Evolutionary conservation across 2,329 filamentous ascomycete species (phyloP).

Genomic region (Aspergillus neotritici): DNA sequence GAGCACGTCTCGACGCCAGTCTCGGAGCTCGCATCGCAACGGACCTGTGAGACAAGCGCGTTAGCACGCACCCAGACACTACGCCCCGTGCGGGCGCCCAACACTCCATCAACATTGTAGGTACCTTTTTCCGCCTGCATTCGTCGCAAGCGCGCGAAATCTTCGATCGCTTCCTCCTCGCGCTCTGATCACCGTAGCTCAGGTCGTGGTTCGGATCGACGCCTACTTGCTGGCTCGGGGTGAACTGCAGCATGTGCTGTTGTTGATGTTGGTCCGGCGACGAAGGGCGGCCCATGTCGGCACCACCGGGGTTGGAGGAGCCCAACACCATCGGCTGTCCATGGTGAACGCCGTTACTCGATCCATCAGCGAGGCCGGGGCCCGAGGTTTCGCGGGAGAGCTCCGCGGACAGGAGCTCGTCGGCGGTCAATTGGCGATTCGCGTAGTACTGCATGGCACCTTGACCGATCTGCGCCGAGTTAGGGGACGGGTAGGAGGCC

Average conservation of each 20-base stretch:
- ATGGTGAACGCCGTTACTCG: constrained; percentile 38
- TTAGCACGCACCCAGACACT: constrained; percentile 12
- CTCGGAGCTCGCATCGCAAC: constrained; percentile 76
- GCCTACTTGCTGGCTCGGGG: constrained; percentile 40
- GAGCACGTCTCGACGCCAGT: constrained; percentile 68
- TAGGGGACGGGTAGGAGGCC: constrained; percentile 42
- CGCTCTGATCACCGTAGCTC: constrained; percentile 55
- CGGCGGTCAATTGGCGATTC: constrained; percentile 41
- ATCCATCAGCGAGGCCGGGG: constrained; percentile 38
- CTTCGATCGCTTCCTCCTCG: constrained; percentile 73
- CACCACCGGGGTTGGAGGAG: constrained; percentile 29
- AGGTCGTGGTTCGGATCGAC: constrained; percentile 44
- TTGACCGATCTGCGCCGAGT: constrained; percentile 41
- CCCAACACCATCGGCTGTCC: constrained; percentile 37
- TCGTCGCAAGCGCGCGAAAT: constrained; percentile 86
- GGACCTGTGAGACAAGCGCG: constrained; percentile 49
- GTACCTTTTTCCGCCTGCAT: constrained; percentile 73
- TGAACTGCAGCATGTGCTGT: constrained; percentile 39
- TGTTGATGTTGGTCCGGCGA: constrained; percentile 37
- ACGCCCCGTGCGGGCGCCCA: no score
- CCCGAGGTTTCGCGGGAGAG: constrained; percentile 43
- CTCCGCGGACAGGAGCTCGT: constrained; percentile 45
- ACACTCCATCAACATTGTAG: constrained; percentile 6
- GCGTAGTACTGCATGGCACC: constrained; percentile 40
- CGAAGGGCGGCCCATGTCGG: constrained; percentile 34